These are phyloP conservation scores for Discostella pseudostelligera DNA, from an alignment of 108 stramenopile species.

Conservation along the genomic window DNA sequence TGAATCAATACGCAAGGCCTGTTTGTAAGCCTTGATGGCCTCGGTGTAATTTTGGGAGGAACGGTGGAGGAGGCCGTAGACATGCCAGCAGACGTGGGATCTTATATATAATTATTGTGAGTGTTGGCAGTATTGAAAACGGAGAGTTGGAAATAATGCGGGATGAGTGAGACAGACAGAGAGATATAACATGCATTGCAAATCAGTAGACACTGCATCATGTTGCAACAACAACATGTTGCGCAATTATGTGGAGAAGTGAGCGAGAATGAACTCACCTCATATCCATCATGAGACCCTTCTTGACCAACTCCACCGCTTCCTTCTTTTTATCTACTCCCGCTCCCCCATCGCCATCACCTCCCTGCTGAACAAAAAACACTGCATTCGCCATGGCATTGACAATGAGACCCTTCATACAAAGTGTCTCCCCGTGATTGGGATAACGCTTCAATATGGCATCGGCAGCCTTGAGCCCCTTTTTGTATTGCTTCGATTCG, in stretches of 20 bases:
- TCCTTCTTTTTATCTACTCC: constrained; percentile 61
- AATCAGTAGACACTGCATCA: not conserved
- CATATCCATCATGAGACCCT: constrained; percentile 91
- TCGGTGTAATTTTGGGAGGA: constrained; percentile 94
- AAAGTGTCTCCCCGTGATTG: constrained; percentile 95
- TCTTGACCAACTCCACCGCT: constrained; percentile 92
- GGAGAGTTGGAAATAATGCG: too few relatives aligned
- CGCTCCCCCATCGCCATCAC: constrained; percentile 9
- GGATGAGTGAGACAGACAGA: too few relatives aligned
- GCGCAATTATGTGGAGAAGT: not conserved
- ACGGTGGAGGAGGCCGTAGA: constrained; percentile 94
- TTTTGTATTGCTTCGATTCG: constrained; percentile 98
- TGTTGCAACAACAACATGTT: not conserved
- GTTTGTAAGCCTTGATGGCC: constrained; percentile 98
- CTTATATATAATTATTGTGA: too few relatives aligned
- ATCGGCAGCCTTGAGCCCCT: constrained; percentile 91
- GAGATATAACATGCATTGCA: not conserved
- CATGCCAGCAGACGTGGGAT: constrained; percentile 99
- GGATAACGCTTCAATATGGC: constrained; percentile 93
- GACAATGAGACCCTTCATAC: constrained; percentile 94
- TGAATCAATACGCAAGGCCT: constrained; percentile 91
- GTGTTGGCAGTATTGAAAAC: too few relatives aligned
- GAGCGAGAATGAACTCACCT: constrained; percentile 40
- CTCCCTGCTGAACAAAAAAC: too few relatives aligned
- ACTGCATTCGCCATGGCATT: constrained; percentile 62